phyloP scores from a whole-genome alignment of 805 yeast species.

The Debaryomyces castellii region DNA sequence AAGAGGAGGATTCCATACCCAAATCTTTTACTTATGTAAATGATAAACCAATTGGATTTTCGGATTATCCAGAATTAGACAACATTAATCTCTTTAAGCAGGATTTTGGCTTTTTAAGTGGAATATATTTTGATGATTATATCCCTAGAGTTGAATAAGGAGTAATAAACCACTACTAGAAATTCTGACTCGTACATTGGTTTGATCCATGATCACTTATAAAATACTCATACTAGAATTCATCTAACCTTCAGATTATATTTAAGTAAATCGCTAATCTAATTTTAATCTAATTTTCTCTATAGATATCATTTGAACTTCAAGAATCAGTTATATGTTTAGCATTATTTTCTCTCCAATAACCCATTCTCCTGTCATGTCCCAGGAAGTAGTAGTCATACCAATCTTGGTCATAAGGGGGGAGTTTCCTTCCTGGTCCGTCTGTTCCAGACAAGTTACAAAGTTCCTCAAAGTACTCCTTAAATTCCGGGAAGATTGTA shows the following conservation, averaged over 20 bases:
- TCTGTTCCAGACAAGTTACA: slow-evolving; percentile 17
- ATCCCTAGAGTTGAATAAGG: background rate
- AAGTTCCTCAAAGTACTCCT: slow-evolving; percentile 19
- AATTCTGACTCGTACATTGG: background rate
- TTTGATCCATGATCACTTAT: too few relatives aligned
- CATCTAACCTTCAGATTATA: too few relatives aligned
- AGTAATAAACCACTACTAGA: background rate
- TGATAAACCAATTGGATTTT: background rate
- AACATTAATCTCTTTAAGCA: slow-evolving; percentile 1
- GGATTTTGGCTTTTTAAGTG: slow-evolving; percentile 3
- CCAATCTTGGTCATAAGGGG: slow-evolving; percentile 19
- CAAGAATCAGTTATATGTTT: background rate
- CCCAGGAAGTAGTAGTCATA: slow-evolving; percentile 18
- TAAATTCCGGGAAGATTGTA: slow-evolving; percentile 17
- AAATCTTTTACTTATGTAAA: background rate
- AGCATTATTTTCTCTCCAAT: slow-evolving; percentile 12
- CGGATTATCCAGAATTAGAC: background rate
- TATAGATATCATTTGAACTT: background rate
- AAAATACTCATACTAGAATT: too few relatives aligned
- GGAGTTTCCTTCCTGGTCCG: slow-evolving; percentile 23
- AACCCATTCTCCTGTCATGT: slow-evolving; percentile 15
- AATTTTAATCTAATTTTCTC: slow-evolving; percentile 3
- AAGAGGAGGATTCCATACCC: slow-evolving; percentile 5
- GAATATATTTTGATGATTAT: background rate
- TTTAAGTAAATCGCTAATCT: too few relatives aligned